Evolutionary conservation across 2,329 filamentous ascomycete species (phyloP), one percentile per base, ranked within the genome.

Genomic region (Juglanconis oblonga): DNA sequence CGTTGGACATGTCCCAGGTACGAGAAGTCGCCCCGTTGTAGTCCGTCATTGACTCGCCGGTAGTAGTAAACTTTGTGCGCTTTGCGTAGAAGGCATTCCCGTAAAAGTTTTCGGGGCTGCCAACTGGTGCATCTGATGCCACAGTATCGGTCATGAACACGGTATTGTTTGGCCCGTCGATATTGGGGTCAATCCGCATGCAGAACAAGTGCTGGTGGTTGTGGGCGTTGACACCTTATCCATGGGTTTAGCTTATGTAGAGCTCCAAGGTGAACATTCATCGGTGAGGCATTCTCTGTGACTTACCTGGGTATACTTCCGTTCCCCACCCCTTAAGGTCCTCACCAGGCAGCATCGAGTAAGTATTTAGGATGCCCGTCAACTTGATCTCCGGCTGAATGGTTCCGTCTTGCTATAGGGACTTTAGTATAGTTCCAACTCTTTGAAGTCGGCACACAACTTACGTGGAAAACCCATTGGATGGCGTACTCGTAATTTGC

Each of bases 151-250:
- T 87, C 75, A 93, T 86, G 79, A 92, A 94, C 61, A 97, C 81
- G 0, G 92, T 93, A 73, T 97, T 97, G 64, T 87, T 82, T 1
- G 88, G 85, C 0, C 93, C 93, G 70, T 97, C 93, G 58, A 97
- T 84, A 70, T 94, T 95, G 36, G 92, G 85, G 71, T 97, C 90
- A 48, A 97, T 79, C 47, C 93, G 90, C 48, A 97, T 79, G 71
- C 92, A 97, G 84, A 97, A 97, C 36, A 97, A 82, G 73, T 97
- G 93, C 75, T 97, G 92, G 74, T 97, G 93, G 77, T 97, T 97
- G 77, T 97, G 93, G 0, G 93, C 93, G 69, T 97, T 96, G 70
- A 97, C 92, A 45, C 91, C 80, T 68, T 53, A 55, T 57, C 53
- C 35, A 10, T 4, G 35, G 17, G 1, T 35, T 47, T 14, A 55